Evolutionary conservation across 2,329 filamentous ascomycete genomes (phyloP), one percentile per base, ranked within the genome.

Genomic region (Byssothecium circinans): DNA sequence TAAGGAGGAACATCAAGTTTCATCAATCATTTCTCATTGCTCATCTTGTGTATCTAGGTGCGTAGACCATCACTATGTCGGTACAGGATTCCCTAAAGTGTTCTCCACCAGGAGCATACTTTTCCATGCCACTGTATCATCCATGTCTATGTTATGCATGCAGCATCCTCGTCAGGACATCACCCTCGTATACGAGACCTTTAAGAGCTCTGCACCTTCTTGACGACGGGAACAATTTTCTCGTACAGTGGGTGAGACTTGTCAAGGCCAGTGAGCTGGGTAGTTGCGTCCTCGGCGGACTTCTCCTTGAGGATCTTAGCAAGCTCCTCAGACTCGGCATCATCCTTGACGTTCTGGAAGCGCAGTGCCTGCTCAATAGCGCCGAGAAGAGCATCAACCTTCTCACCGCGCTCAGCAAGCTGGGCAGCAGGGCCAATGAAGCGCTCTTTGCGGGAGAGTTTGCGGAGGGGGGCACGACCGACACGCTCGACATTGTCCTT

Each of bases 401-500:
- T 81, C 74, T 89, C 79, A 49, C 84, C 90, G 50, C 81, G 79
- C 78, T 96, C 90, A 37, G 91, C 91, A 15, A 99, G 83, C 75
- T 95, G 88, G 8, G 89, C 84, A 37, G 94, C 92, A 4, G 94
- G 94, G 37, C 88, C 91, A 61, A 99, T 86, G 78, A 99, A 96
- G 36, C 94, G 91, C 78, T 99, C 94, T 77, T 95, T 94, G 73
- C 91, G 88, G 57, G 87, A 87, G 27, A 99, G 82, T 81, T 99
- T 99, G 70, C 94, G 88, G 51, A 99, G 79, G 15, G 94, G 94
- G 15, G 91, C 92, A 69, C 94, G 91, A 46, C 92, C 94, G 56
- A 99, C 94, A 72, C 94, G 91, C 78, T 95, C 90, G 29, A 96
- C 91, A 11, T 87, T 86, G 73, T 99, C 92, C 74, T 95, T 89